A percentile compares a stretch with the other conserved stretches of the same genome.
These are phyloP conservation scores for Xanthoceras sorbifolium DNA, from an alignment of 345 rosid genomes.

Conservation along the genomic window DNA sequence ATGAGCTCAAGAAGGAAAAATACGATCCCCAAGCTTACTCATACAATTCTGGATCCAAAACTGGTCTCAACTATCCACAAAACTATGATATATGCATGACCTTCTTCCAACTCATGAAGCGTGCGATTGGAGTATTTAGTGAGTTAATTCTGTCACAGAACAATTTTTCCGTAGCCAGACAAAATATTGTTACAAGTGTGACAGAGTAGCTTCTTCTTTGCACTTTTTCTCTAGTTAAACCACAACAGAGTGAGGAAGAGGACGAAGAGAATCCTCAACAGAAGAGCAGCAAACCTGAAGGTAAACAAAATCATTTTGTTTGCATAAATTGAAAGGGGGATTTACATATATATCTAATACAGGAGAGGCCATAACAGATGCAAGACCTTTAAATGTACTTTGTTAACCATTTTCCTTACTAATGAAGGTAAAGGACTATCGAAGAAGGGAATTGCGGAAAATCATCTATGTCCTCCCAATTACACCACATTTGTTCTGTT, in stretches of 20 bases:
- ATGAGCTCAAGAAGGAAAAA: background rate
- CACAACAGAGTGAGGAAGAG: background rate
- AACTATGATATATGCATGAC: background rate
- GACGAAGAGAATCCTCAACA: slow-evolving; percentile 16
- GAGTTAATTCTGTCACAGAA: background rate
- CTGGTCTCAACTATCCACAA: background rate
- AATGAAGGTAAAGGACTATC: background rate
- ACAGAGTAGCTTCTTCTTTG: background rate
- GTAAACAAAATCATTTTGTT: slow-evolving; percentile 1
- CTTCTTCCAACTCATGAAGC: background rate
- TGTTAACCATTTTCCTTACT: background rate
- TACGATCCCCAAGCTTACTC: background rate
- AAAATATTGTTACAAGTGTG: background rate
- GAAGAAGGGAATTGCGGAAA: background rate
- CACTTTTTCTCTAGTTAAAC: background rate
- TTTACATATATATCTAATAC: background rate
- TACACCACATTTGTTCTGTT: background rate
- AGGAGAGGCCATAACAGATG: background rate
- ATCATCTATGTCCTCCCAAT: background rate
- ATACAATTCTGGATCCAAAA: background rate
- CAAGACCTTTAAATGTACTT: background rate
- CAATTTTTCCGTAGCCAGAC: background rate
- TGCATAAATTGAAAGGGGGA: background rate
- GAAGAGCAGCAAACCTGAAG: background rate
- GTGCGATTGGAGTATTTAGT: background rate